Evolutionary conservation across 805 yeast species (phyloP), one percentile per base, ranked within the genome.

Genomic region (Brettanomyces anomalus): DNA sequence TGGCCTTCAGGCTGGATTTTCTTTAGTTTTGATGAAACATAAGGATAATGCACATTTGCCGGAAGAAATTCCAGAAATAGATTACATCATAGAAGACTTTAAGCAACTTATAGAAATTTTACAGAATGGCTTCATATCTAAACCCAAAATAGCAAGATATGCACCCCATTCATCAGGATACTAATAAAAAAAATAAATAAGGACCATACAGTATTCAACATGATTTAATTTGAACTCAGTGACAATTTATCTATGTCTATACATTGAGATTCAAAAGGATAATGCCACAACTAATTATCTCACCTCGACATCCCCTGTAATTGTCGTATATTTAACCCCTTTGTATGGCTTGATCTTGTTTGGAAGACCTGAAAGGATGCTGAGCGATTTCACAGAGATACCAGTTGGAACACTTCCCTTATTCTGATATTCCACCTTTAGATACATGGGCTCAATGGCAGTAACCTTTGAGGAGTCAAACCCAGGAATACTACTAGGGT

Each of bases 301-400:
- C 28, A 24, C 28, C 10, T 24, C 10, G 10, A 24, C 75, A 43
- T 81, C 79, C 1, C 81, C 84, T 0, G 84, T 71, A 43, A 64
- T 63, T 5, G 95, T 79, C 10, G 74, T 65, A 56, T 89, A 89
- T 56, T 88, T 84, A 17, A 89, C 96, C 1, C 97, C 97, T 58
- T 88, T 89, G 67, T 77, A 89, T 0, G 96, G 95, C 54, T 79
- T 81, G 10, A 77, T 81, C 4, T 67, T 66, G 3, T 76, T 77
- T 5, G 74, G 74, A 43, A 77, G 52, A 0, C 90, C 88, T 49
- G 66, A 67, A 4, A 54, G 19, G 15, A 86, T 72, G 52, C 76
- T 74, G 47, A 88, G 62, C 24, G 81, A 69, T 11, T 76, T 81
- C 2, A 88, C 82, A 51, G 75, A 77, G 35, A 84, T 63, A 1